A percentile compares a stretch with the other conserved stretches of the same genome.
Conservation (phyloP, 345 rosid species). For the Gossypium thurberi region DNA sequence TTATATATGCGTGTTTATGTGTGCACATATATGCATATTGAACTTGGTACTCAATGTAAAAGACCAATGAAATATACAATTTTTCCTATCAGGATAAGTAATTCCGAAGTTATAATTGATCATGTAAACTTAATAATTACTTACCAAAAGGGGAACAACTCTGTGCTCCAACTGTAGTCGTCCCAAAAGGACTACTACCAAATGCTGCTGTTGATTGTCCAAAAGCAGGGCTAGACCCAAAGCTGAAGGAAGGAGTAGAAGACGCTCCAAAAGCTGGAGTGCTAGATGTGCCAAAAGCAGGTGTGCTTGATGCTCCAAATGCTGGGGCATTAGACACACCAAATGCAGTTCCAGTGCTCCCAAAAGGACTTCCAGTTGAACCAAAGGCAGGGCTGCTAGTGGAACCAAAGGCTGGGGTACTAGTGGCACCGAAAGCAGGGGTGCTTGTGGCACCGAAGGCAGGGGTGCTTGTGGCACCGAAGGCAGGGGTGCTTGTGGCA, state of each 20-base stretch:
- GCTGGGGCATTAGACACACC: slow-evolving; percentile 30
- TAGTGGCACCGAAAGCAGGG: slow-evolving; percentile 36
- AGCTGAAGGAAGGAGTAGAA: slow-evolving; percentile 51
- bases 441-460: slow-evolving; percentile 45
- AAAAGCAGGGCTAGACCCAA: slow-evolving; percentile 63
- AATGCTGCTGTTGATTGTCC: slow-evolving; percentile 73
- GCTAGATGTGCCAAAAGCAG: slow-evolving; percentile 43
- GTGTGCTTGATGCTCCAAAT: slow-evolving; percentile 35
- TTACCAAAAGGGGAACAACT: slow-evolving; percentile 61
- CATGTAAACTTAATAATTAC: slow-evolving; percentile 14
- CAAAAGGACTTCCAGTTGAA: slow-evolving; percentile 17
- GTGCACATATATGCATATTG: neutral
- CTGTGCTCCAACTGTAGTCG: slow-evolving; percentile 66
- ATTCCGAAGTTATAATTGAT: neutral
- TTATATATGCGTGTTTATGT: neutral
- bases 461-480: slow-evolving; percentile 43
- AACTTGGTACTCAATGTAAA: neutral
- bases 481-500: slow-evolving; percentile 31
- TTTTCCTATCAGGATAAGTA: neutral
- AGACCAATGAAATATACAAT: neutral
- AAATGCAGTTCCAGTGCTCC: slow-evolving; percentile 25
- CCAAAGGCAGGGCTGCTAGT: slow-evolving; percentile 42
- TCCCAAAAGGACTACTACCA: slow-evolving; percentile 67
- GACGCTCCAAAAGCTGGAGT: slow-evolving; percentile 47
- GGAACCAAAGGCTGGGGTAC: slow-evolving; percentile 49